Evolutionary conservation across 345 rosid species (phyloP).

Genomic region (Rhodamnia rubescens): DNA sequence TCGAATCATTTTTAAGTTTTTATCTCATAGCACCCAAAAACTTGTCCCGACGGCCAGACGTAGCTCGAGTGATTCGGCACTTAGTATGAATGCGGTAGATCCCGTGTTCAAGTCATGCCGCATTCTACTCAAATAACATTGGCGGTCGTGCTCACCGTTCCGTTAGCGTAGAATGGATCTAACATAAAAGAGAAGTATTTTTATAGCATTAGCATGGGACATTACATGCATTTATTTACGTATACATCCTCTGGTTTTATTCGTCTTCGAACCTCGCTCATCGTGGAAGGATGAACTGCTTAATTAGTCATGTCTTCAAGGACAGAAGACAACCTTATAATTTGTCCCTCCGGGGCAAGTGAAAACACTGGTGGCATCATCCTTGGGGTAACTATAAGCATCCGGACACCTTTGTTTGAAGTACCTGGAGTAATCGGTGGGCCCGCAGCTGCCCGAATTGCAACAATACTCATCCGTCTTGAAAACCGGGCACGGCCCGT

Average conservation of each 20-base stretch:
- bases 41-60: background rate
- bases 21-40: background rate
- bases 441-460: slow-evolving; percentile 3
- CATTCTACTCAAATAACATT: background rate
- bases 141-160: background rate
- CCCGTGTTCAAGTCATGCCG: background rate
- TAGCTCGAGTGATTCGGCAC: background rate
- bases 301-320: background rate
- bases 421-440: slow-evolving; percentile 8
- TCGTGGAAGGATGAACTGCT: background rate
- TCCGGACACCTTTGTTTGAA: slow-evolving; percentile 11
- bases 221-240: background rate
- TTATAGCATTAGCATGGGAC: background rate
- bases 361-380: slow-evolving; percentile 11
- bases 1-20: background rate
- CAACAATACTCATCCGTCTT: slow-evolving; percentile 11
- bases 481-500: slow-evolving; percentile 15
- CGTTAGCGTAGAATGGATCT: background rate
- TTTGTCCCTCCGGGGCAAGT: slow-evolving; percentile 22
- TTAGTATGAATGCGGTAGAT: background rate
- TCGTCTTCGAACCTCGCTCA: background rate
- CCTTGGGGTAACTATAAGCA: slow-evolving; percentile 23
- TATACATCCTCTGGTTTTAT: background rate
- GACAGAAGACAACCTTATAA: slow-evolving; percentile 22
- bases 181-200: background rate